Evolutionary conservation across 768 basidiomycete species (phyloP).

Genomic region (Pisolithus microcarpus): DNA sequence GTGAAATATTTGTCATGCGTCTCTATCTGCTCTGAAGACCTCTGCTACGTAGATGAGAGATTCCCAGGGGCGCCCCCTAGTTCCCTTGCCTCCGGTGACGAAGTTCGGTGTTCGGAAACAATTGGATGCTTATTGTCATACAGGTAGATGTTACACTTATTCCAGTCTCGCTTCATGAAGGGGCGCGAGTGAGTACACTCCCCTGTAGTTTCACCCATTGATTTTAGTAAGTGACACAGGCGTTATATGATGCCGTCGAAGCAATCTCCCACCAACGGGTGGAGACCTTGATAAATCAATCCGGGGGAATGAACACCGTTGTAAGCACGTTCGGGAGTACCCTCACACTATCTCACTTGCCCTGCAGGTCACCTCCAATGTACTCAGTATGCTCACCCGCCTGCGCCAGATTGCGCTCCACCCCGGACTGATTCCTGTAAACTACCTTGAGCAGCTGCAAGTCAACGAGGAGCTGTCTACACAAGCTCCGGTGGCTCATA

Average conservation of each 20-base stretch:
- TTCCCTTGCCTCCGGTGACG: constrained; percentile 66
- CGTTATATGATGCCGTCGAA: constrained; percentile 66
- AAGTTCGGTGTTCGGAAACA: background rate
- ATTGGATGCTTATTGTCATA: constrained; percentile 3
- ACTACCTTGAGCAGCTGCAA: constrained; percentile 62
- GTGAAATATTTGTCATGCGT: constrained; percentile 24
- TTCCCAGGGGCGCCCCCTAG: constrained; percentile 58
- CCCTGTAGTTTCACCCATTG: background rate
- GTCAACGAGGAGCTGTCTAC: constrained; percentile 20
- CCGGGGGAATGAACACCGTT: constrained; percentile 34
- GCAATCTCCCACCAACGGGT: constrained; percentile 55
- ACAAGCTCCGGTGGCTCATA: constrained; percentile 18
- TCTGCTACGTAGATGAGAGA: constrained; percentile 69
- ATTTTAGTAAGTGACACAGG: constrained; percentile 26
- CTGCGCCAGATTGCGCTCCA: constrained; percentile 79
- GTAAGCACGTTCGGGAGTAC: constrained; percentile 23
- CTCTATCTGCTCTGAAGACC: constrained; percentile 11
- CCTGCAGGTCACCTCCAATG: constrained; percentile 55
- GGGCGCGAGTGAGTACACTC: constrained; percentile 49
- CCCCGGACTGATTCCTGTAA: constrained; percentile 62
- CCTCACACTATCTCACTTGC: constrained; percentile 4
- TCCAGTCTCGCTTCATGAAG: constrained; percentile 55
- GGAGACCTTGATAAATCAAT: constrained; percentile 41
- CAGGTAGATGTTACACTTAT: constrained; percentile 75
- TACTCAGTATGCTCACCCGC: constrained; percentile 79